Percentiles rank a stretch among this genome's conserved stretches.
Conservation (phyloP, 495 filamentous ascomycete species). For the Hypoxylon subgilvum region DNA sequence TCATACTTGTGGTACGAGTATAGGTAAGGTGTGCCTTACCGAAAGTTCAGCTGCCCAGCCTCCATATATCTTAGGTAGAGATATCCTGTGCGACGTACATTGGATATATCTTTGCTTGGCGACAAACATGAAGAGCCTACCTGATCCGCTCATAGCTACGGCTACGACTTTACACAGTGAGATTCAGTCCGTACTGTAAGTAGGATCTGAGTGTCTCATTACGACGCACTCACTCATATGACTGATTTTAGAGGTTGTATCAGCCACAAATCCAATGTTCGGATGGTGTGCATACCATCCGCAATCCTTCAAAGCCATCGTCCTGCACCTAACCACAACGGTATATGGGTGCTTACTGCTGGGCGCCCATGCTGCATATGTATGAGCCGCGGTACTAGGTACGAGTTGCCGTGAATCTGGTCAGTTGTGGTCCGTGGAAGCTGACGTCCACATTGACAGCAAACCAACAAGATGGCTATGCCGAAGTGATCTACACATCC, state of each 20-base stretch:
- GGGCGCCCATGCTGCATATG: constrained; percentile 2
- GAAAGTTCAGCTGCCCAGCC: constrained; percentile 6
- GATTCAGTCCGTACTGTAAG: too few species aligned
- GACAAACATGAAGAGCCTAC: background rate
- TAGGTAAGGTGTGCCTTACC: background rate
- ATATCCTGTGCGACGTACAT: background rate
- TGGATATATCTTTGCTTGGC: background rate
- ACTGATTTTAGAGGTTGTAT: background rate
- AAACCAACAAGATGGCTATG: constrained; percentile 1
- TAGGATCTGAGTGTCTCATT: too few species aligned
- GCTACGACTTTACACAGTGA: too few species aligned
- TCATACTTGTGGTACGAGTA: constrained; percentile 10
- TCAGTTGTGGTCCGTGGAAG: background rate
- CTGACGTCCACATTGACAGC: background rate
- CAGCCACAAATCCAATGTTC: constrained; percentile 8
- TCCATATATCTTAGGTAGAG: constrained; percentile 14
- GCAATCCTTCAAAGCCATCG: constrained; percentile 26
- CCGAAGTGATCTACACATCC: constrained; percentile 20
- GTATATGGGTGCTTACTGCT: constrained; percentile 23
- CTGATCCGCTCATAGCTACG: too few species aligned
- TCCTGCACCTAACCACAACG: constrained; percentile 25
- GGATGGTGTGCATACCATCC: constrained; percentile 19
- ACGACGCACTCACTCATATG: too few species aligned
- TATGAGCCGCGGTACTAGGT: constrained; percentile 11
- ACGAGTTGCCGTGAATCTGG: too few species aligned